These are phyloP conservation scores for Neltuma alba DNA, from an alignment of 306 rosid species.

Conservation along the genomic window DNA sequence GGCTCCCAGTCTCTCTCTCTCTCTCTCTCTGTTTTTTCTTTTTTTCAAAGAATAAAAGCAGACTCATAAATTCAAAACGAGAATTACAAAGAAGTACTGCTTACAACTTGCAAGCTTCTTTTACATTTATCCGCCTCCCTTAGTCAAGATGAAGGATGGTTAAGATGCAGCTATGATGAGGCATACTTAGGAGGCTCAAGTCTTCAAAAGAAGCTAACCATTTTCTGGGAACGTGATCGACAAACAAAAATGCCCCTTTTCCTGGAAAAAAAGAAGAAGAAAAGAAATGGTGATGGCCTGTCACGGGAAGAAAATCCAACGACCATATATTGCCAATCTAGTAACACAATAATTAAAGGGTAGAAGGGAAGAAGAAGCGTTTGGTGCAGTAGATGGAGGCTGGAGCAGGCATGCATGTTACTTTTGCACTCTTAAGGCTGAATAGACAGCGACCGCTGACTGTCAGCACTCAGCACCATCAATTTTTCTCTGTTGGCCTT, in stretches of 20 bases:
- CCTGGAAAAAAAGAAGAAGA: too few species aligned
- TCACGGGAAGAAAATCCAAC: not conserved
- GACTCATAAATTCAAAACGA: too few species aligned
- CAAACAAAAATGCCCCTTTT: not conserved
- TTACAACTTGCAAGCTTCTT: not conserved
- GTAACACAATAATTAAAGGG: slow-evolving; percentile 11
- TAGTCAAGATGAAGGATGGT: too few species aligned
- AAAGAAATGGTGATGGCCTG: not conserved
- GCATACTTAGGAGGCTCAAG: not conserved
- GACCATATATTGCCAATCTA: not conserved
- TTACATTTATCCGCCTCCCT: not conserved
- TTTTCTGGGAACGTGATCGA: slow-evolving; percentile 59
- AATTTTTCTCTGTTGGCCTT: slow-evolving; percentile 24
- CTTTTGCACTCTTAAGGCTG: slow-evolving; percentile 36
- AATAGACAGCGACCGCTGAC: slow-evolving; percentile 23
- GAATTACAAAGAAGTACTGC: not conserved
- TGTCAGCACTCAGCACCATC: slow-evolving; percentile 38
- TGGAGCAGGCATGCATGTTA: slow-evolving; percentile 52
- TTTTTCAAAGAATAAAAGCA: not conserved
- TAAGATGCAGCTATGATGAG: not conserved
- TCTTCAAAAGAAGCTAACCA: slow-evolving; percentile 49
- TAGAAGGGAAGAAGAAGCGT: slow-evolving; percentile 30
- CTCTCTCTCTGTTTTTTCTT: too few species aligned
- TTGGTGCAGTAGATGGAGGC: slow-evolving; percentile 11
- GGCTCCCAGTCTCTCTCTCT: not conserved